Evolutionary conservation across 805 yeast species (phyloP).

Genomic region (Metschnikowia dekortorum): DNA sequence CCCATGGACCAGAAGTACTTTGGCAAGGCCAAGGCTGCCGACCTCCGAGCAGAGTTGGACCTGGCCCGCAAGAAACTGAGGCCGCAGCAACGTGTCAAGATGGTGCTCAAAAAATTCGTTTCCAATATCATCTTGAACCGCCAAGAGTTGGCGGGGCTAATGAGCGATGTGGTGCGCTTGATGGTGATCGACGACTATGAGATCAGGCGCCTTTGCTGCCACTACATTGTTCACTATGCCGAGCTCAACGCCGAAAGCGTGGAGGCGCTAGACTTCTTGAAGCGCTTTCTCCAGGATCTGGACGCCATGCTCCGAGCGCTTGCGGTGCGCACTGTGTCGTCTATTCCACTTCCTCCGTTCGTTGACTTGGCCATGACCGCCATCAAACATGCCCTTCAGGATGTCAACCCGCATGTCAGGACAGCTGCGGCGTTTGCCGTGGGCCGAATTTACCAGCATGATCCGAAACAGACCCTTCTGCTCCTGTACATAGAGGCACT

Average conservation of each 20-base stretch:
- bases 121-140: slow-evolving; percentile 84
- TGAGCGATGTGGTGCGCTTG: slow-evolving; percentile 58
- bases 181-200: slow-evolving; percentile 59
- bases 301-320: slow-evolving; percentile 52
- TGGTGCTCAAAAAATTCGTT: slow-evolving; percentile 60
- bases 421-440: slow-evolving; percentile 68
- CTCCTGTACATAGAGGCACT: slow-evolving; percentile 44
- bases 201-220: slow-evolving; percentile 64
- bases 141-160: slow-evolving; percentile 63
- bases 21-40: slow-evolving; percentile 35
- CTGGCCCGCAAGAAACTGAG: slow-evolving; percentile 41
- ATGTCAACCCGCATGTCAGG: slow-evolving; percentile 55
- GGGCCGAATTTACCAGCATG: slow-evolving; percentile 59
- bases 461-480: slow-evolving; percentile 41
- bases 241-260: slow-evolving; percentile 52
- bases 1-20: slow-evolving; percentile 27
- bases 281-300: slow-evolving; percentile 46
- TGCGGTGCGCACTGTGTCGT: slow-evolving; percentile 60
- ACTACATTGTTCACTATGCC: slow-evolving; percentile 60
- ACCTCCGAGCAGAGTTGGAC: slow-evolving; percentile 38
- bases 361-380: slow-evolving; percentile 41
- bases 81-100: slow-evolving; percentile 33
- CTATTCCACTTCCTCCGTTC: slow-evolving; percentile 53
- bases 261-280: slow-evolving; percentile 52
- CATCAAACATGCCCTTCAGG: slow-evolving; percentile 34